Evolutionary conservation across 257 asterid genomes (phyloP).

Genomic region (Solanum sparsipilum): DNA sequence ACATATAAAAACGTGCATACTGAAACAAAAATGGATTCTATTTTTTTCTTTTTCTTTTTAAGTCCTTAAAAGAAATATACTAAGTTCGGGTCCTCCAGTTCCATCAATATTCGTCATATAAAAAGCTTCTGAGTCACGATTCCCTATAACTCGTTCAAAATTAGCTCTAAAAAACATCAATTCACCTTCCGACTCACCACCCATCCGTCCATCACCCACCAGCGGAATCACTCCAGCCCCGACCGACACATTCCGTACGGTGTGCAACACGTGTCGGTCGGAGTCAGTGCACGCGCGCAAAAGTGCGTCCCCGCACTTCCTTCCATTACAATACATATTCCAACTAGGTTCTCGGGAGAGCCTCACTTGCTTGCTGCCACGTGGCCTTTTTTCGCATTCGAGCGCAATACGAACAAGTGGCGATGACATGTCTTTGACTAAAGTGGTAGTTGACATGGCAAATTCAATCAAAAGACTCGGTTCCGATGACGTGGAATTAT

Average conservation of each 20-base stretch:
- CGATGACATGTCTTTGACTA: slow-evolving; percentile 83
- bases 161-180: slow-evolving; percentile 76
- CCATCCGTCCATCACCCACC: slow-evolving; percentile 47
- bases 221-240: slow-evolving; percentile 94
- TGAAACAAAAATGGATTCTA: not conserved
- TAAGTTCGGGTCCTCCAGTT: slow-evolving; percentile 79
- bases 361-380: slow-evolving; percentile 17
- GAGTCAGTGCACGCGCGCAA: slow-evolving; percentile 46
- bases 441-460: slow-evolving; percentile 51
- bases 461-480: slow-evolving; percentile 62
- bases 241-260: slow-evolving; percentile 60
- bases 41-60: slow-evolving; percentile 9
- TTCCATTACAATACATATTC: slow-evolving; percentile 90
- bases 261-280: slow-evolving; percentile 68
- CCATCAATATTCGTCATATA: slow-evolving; percentile 93
- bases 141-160: slow-evolving; percentile 87
- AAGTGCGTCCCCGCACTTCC: slow-evolving; percentile 66
- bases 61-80: slow-evolving; percentile 73
- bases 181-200: slow-evolving; percentile 52
- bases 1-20: not conserved
- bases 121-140: slow-evolving; percentile 87
- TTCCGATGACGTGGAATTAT: slow-evolving; percentile 50
- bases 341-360: slow-evolving; percentile 54
- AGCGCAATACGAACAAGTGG: slow-evolving; percentile 69
- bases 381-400: slow-evolving; percentile 53